Evolutionary conservation across 208 protist species (phyloP), one percentile per base, ranked within the genome.

Genomic region (Willaertia magna): DNA sequence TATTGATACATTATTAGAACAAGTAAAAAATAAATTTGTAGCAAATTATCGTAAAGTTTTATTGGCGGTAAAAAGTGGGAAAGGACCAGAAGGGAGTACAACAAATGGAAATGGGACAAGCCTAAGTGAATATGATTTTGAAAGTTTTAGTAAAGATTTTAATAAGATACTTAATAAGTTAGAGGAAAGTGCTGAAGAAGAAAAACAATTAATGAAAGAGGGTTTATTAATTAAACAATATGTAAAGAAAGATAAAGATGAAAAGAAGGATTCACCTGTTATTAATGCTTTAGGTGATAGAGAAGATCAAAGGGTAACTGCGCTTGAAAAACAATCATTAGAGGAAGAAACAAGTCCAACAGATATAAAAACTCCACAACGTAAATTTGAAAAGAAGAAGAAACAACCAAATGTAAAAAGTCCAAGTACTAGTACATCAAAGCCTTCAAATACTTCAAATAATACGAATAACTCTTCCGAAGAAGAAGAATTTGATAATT

Each of bases 1-100:
- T n/a, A 93, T 98, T 51, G 91, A 95, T 40, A 89, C 89, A 22
- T 93, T 98, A 85, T 87, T 98, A 82, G 84, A 89, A 61, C 88
- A 92, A 18, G 88, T 97, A 18, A 93, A 92, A 49, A 49, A 88
- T 30, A 87, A 85, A 30, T 98, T 98, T 88, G 79, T 88, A 47
- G 88, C 82, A 18, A 87, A 85, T 26, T 92, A 87, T 85, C 89
- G 82, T 55, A 86, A 85, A 39, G 61, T 47, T 3, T 42, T 92
- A 26, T 34, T 49, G 22, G 34, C 22, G 7, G 85, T 43, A 86
- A 30, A 87, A 79, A n/a, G n/a, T n/a, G 22, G 30, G 42, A 75
- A 42, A 34, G 61, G 34, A 75, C 39, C 39, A 16, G 34, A 34
- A 42, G 42, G 16, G 30, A 12, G 26, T 34, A 11, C 22, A 2